These are phyloP conservation scores for Triticum urartu DNA, from an alignment of 176 grass and related monocot genomes.

Conservation along the genomic window DNA sequence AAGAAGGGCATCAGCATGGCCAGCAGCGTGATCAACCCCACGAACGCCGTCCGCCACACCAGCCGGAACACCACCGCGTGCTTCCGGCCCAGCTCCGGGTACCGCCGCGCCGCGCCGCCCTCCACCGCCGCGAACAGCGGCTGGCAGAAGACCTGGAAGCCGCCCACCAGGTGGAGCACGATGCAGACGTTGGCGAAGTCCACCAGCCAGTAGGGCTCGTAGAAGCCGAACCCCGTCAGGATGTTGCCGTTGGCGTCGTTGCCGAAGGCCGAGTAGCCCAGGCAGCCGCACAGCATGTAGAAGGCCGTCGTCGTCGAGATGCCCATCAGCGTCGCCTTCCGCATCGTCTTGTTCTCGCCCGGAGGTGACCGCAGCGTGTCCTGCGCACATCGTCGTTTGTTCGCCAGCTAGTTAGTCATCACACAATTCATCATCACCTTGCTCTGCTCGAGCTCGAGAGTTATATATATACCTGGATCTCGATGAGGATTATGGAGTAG, in stretches of 20 bases:
- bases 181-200: conserved; percentile 76
- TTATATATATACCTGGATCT: conserved; percentile 65
- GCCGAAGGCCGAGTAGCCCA: conserved; percentile 78
- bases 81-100: conserved; percentile 11
- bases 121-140: conserved; percentile 71
- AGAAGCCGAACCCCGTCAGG: conserved; percentile 85
- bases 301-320: conserved; percentile 66
- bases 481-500: conserved; percentile 79
- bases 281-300: conserved; percentile 80
- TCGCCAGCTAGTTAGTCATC: too few species aligned
- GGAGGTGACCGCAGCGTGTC: conserved; percentile 72
- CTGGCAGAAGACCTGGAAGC: conserved; percentile 79
- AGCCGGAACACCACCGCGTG: conserved; percentile 34
- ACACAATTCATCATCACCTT: too few species aligned
- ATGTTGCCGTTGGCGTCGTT: conserved; percentile 73
- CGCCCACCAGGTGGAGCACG: conserved; percentile 77
- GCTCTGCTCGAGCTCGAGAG: not conserved
- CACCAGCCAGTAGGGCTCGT: conserved; percentile 87
- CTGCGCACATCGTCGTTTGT: conserved; percentile 6
- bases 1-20: conserved; percentile 85
- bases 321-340: conserved; percentile 50
- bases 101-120: conserved; percentile 7
- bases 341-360: conserved; percentile 68
- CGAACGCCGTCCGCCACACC: conserved; percentile 64
- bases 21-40: conserved; percentile 53